Percentiles rank a stretch among this genome's conserved stretches.
phyloP scores from a whole-genome alignment of 805 yeast species.

The Spathaspora arborariae region DNA sequence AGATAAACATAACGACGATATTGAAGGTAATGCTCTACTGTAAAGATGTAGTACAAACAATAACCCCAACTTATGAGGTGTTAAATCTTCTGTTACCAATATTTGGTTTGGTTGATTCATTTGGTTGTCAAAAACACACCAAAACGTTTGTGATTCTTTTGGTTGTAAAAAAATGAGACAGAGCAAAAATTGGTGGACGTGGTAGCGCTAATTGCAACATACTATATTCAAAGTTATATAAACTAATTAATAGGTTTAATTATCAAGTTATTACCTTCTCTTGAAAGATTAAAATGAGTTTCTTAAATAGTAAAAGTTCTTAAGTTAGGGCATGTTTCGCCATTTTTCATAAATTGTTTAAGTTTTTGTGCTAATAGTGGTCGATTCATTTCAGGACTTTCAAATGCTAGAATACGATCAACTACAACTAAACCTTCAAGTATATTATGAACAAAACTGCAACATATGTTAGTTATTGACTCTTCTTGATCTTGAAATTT shows the following conservation, averaged over 20 bases:
- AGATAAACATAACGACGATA: constrained; percentile 36
- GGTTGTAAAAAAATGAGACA: background rate
- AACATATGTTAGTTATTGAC: too few species aligned
- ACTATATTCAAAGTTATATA: too few species aligned
- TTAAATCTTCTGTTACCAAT: constrained; percentile 37
- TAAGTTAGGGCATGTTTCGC: too few species aligned
- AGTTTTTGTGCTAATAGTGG: too few species aligned
- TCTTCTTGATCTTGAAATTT: too few species aligned
- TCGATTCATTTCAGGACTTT: too few species aligned
- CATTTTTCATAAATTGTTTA: too few species aligned
- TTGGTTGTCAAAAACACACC: background rate
- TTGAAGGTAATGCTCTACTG: constrained; percentile 20
- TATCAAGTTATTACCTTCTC: background rate
- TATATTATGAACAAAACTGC: too few species aligned
- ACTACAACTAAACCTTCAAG: too few species aligned
- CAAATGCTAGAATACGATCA: too few species aligned
- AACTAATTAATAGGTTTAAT: background rate
- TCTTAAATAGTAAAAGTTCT: too few species aligned
- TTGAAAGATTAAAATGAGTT: background rate
- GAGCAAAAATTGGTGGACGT: background rate
- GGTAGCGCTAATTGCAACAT: background rate
- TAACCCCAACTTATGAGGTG: constrained; percentile 54
- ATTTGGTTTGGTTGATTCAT: constrained; percentile 13
- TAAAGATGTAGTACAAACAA: constrained; percentile 37
- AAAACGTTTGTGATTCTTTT: background rate